These are phyloP conservation scores for Leccinum variicolor DNA, from an alignment of 768 basidiomycete species.

Conservation along the genomic window DNA sequence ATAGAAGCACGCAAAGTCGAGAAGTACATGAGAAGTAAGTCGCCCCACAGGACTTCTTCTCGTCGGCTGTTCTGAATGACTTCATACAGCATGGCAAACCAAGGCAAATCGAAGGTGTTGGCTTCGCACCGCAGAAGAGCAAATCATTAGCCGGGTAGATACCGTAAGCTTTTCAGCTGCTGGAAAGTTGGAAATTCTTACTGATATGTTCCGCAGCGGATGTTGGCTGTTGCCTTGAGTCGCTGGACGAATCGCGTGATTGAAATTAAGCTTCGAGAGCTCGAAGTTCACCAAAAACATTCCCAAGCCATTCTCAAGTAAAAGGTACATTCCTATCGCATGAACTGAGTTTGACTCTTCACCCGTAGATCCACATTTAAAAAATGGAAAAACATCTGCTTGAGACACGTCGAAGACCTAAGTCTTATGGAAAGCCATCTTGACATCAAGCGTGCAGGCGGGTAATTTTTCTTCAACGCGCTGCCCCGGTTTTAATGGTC, in stretches of 20 bases:
- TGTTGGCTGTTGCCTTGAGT: constrained; percentile 44
- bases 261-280: constrained; percentile 66
- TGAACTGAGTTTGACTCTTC: constrained; percentile 17
- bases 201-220: constrained; percentile 40
- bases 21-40: constrained; percentile 31
- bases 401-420: constrained; percentile 65
- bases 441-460: constrained; percentile 77
- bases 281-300: constrained; percentile 54
- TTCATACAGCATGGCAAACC: constrained; percentile 45
- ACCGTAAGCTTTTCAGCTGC: constrained; percentile 33
- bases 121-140: constrained; percentile 41
- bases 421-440: constrained; percentile 84
- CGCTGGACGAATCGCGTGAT: constrained; percentile 75
- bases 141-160: constrained; percentile 37
- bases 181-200: background rate
- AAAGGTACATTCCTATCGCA: constrained; percentile 3
- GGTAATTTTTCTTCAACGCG: constrained; percentile 5
- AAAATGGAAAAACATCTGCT: constrained; percentile 65
- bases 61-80: constrained; percentile 4
- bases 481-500: background rate
- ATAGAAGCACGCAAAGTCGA: constrained; percentile 39
- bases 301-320: constrained; percentile 39
- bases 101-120: constrained; percentile 37
- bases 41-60: constrained; percentile 12
- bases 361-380: constrained; percentile 49